These are phyloP conservation scores for Porpolomopsis calyptriformis DNA, from an alignment of 768 basidiomycete species.

Conservation along the genomic window DNA sequence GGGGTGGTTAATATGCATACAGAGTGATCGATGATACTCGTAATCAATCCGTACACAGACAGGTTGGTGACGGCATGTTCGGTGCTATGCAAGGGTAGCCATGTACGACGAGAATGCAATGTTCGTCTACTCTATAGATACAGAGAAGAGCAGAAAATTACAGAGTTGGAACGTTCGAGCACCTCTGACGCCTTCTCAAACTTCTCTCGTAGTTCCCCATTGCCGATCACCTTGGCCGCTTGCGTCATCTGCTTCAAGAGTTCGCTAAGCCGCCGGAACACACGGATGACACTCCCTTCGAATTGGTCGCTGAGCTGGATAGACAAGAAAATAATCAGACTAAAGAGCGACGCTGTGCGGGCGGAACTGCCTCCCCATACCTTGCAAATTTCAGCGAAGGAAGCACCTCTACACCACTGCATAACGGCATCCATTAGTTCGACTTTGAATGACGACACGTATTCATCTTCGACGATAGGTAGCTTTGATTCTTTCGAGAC, in stretches of 20 bases:
- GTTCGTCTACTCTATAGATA: conserved; percentile 69
- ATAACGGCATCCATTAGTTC: conserved; percentile 98
- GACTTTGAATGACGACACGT: conserved; percentile 94
- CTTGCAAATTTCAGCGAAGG: conserved; percentile 94
- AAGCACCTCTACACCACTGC: conserved; percentile 97
- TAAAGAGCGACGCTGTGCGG: too few relatives aligned
- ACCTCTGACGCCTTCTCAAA: conserved; percentile 87
- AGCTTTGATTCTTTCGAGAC: conserved; percentile 92
- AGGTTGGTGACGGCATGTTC: too few relatives aligned
- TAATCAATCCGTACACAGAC: too few relatives aligned
- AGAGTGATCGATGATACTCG: too few relatives aligned
- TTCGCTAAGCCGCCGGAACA: conserved; percentile 90
- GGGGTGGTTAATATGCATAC: too few relatives aligned
- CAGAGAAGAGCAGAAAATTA: conserved; percentile 82
- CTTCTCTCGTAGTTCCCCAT: conserved; percentile 85
- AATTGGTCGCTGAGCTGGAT: conserved; percentile 89
- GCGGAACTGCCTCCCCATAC: conserved; percentile 28
- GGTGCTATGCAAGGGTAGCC: too few relatives aligned
- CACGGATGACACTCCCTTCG: conserved; percentile 92
- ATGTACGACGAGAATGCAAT: too few relatives aligned
- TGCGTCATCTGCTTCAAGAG: conserved; percentile 92
- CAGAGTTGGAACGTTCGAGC: conserved; percentile 89
- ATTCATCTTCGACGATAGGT: conserved; percentile 82
- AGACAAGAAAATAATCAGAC: not conserved
- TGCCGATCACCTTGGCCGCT: conserved; percentile 94